A percentile compares a stretch with the other conserved stretches of the same genome.
Evolutionary conservation across 495 filamentous ascomycete species (phyloP).

Genomic region (Penicillium silybi): DNA sequence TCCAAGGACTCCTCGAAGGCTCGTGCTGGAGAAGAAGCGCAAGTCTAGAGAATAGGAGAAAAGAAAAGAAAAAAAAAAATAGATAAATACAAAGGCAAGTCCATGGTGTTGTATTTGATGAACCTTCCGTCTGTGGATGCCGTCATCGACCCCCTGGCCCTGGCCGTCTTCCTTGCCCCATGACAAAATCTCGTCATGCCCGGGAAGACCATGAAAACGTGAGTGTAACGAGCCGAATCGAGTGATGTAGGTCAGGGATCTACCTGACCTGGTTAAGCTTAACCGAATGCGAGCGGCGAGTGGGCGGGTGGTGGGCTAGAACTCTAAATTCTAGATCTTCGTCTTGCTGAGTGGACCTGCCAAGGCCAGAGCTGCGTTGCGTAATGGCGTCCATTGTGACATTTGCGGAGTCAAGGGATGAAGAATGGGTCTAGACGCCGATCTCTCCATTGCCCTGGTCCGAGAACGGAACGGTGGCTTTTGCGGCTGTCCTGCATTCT

Average conservation of each 20-base stretch:
- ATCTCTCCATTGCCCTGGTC: constrained; percentile 2
- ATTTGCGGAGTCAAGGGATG: constrained; percentile 3
- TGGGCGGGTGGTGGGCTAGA: not conserved
- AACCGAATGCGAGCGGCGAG: constrained; percentile 13
- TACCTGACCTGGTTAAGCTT: constrained; percentile 1
- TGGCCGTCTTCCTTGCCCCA: constrained; percentile 4
- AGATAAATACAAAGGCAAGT: constrained; percentile 4
- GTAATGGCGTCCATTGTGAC: constrained; percentile 5
- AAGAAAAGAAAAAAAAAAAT: not conserved
- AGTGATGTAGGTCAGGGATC: not conserved
- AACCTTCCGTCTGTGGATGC: constrained; percentile 15
- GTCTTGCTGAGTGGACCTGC: not conserved
- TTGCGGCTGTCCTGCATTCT: not conserved
- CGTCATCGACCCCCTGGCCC: constrained; percentile 25
- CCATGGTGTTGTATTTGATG: constrained; percentile 15
- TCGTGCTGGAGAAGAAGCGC: constrained; percentile 3
- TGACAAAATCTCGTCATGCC: constrained; percentile 17
- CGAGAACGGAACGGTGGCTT: constrained; percentile 22
- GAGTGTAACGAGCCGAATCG: constrained; percentile 24
- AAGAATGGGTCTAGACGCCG: constrained; percentile 8
- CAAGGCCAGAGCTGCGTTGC: constrained; percentile 1
- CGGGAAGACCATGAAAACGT: constrained; percentile 2
- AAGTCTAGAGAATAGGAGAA: no score
- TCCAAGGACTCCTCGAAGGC: constrained; percentile 13
- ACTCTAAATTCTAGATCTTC: constrained; percentile 11